Base-by-base conservation (phyloP, 139 green algal species). In the Dunaliella primolecta region DNA sequence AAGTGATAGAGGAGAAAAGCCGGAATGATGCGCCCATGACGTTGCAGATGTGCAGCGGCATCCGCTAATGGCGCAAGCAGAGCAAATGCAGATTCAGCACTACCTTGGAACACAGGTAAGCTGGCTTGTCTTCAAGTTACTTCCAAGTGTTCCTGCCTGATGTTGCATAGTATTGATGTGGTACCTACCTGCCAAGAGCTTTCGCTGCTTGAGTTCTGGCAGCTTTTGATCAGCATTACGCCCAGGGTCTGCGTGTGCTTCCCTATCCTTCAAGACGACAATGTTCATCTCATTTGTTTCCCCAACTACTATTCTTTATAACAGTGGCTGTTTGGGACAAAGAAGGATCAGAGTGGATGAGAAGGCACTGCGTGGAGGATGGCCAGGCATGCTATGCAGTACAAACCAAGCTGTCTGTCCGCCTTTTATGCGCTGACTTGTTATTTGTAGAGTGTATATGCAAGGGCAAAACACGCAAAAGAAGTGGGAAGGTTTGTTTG, bases 71-170 rank as follows among this genome's bases (percentile, higher is more conserved):
- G 80, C n/a, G 11, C 36, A 78, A 23, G 80, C 31, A 31, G 80
- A 84, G 46, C 80, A 84, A 55, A 56, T 84, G n/a, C 80, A 84
- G 30, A 84, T 84, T 24, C 30, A 70, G 31, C 80, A 84, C 30
- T 78, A 84, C 31, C 56, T 84, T 7, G 80, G 80, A 20, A 78
- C 78, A 70, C 34, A 82, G 35, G 46, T 64, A 15, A 25, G 46
- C 15, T 64, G n/a, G n/a, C 15, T 64, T 64, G 46, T 64, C 46
- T 15, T 64, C 7, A 64, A 64, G 15, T 7, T 15, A 7, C 46
- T 64, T 64, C 46, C 15, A 64, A 15, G 46, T 64, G 46, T 64
- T 64, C 46, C 7, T 64, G 46, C 46, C 7, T 64, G 46, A 64
- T 25, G 46, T 64, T 64, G 7, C 7, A 15, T 7, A 64, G 46